Evolutionary conservation across 2,329 filamentous ascomycete species (phyloP).

Genomic region (Colletotrichum neosansevieriae): DNA sequence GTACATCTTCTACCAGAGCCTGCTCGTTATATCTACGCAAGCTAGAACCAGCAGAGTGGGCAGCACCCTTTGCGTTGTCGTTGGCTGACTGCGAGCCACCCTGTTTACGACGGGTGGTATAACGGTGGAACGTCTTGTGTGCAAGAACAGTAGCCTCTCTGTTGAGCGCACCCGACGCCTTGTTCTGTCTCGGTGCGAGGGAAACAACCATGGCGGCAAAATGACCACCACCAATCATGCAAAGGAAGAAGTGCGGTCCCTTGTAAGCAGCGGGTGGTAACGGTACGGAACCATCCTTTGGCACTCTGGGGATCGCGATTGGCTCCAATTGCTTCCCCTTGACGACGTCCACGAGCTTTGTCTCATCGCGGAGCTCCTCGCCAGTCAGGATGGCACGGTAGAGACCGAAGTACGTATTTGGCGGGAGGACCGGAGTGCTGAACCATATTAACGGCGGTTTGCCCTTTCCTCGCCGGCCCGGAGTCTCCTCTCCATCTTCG

Average conservation of each 20-base stretch:
- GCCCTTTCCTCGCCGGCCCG: constrained; percentile 60
- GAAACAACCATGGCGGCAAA: constrained; percentile 98
- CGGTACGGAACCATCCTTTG: constrained; percentile 64
- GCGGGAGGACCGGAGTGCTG: constrained; percentile 77
- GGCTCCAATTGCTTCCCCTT: constrained; percentile 82
- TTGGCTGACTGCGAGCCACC: constrained; percentile 95
- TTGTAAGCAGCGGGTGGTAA: constrained; percentile 69
- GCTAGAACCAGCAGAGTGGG: constrained; percentile 92
- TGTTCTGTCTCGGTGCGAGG: constrained; percentile 82
- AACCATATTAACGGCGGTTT: constrained; percentile 86
- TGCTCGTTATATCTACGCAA: constrained; percentile 95
- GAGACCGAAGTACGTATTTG: constrained; percentile 84
- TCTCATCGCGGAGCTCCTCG: constrained; percentile 74
- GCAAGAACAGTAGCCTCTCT: constrained; percentile 89
- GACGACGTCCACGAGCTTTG: constrained; percentile 74
- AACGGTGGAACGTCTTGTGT: constrained; percentile 98
- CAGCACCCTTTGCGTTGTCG: constrained; percentile 92
- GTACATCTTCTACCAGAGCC: constrained; percentile 88
- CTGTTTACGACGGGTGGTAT: constrained; percentile 95
- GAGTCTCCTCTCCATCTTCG: constrained; percentile 50
- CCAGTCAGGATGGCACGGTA: constrained; percentile 85
- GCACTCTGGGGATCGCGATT: constrained; percentile 63
- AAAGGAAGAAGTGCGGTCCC: constrained; percentile 91
- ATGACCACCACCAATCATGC: constrained; percentile 98
- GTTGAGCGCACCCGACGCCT: constrained; percentile 79